Base-by-base conservation (phyloP, 495 filamentous ascomycete species). In the Achaetomiella virescens region DNA sequence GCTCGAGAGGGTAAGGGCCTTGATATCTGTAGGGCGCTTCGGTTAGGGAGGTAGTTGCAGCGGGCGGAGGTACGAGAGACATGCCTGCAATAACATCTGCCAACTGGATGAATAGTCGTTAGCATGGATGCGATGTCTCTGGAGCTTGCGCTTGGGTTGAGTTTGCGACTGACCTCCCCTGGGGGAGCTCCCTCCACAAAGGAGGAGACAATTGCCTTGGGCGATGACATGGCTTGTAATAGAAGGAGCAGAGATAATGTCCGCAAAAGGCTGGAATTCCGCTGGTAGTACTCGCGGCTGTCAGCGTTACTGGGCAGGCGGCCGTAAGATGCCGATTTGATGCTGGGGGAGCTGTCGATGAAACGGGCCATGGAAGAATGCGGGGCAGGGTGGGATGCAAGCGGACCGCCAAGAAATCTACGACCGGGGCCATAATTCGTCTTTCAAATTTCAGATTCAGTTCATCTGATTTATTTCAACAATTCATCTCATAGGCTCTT, bases 151-250 rank as follows among this genome's bases (percentile, higher is more conserved):
- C 14, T 37, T 11, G 18, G 20, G 40, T 41, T 36, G 25, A 40
- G 51, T 29, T 24, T 54, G 31, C 54, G 53, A 67, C 78, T 62
- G 83, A 97, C 93, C 88, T 99, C 95, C 75, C 95, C 95, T 29
- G 95, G 95, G 41, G 93, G 93, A 65, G 93, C 90, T 69, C 90
- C 89, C 72, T 97, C 84, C 58, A 99, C 84, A 71, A 97, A 99
- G 5, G 89, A 85, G 58, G 90, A 88, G 51, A 89, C 74, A 27
- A 87, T 84, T 54, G 85, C 82, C 56, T 85, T 63, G 18, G 64
- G 48, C n/a, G 70, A 72, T 12, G 73, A 59, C 71, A 73, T 76
- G 55, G 57, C 33, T 14, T 38, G 2, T 0, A 18, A 17, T 17
- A 17, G 6, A 21, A 7, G 8, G 8, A n/a, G 8, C 22, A 33